Evolutionary conservation across 2,329 filamentous ascomycete genomes (phyloP).

Genomic region (Lecanicillium sp.): DNA sequence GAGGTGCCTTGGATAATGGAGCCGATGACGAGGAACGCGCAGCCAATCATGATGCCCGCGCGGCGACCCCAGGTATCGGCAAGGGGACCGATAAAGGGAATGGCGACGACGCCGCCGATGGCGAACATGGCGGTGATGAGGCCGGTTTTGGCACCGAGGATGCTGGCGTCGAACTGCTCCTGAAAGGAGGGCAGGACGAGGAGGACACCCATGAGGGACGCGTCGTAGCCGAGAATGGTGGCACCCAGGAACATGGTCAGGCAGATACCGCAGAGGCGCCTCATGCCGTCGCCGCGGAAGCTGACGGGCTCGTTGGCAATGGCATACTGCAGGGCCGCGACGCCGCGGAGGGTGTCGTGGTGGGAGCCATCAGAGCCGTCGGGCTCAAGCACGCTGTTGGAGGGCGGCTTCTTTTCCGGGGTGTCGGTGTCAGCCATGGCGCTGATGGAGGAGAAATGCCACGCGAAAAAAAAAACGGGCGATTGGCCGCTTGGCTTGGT

Average conservation of each 20-base stretch:
- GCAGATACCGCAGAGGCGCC: conserved; percentile 4
- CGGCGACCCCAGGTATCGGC: conserved; percentile 6
- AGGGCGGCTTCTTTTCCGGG: too few relatives aligned
- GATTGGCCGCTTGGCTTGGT: too few relatives aligned
- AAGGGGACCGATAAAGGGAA: conserved; percentile 22
- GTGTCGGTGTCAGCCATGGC: too few relatives aligned
- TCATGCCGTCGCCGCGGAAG: conserved; percentile 1
- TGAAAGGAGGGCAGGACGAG: conserved; percentile 20
- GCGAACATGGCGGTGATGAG: conserved; percentile 8
- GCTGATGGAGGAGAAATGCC: too few relatives aligned
- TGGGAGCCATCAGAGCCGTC: too few relatives aligned
- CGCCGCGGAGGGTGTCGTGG: background rate
- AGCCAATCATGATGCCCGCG: conserved; percentile 5
- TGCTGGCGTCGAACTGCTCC: conserved; percentile 3
- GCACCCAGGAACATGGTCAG: conserved; percentile 8
- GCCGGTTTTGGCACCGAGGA: conserved; percentile 5
- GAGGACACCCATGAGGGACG: conserved; percentile 42
- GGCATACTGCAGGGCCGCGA: background rate
- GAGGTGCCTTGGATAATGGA: conserved; percentile 37
- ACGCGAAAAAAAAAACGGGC: too few relatives aligned
- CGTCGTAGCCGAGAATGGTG: conserved; percentile 28
- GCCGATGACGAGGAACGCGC: conserved; percentile 18
- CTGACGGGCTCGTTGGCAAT: background rate
- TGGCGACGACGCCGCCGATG: conserved; percentile 5
- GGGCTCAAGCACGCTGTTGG: too few relatives aligned